Evolutionary conservation across 805 yeast species (phyloP), one percentile per base, ranked within the genome.

Genomic region (Ogataea pignaliae): DNA sequence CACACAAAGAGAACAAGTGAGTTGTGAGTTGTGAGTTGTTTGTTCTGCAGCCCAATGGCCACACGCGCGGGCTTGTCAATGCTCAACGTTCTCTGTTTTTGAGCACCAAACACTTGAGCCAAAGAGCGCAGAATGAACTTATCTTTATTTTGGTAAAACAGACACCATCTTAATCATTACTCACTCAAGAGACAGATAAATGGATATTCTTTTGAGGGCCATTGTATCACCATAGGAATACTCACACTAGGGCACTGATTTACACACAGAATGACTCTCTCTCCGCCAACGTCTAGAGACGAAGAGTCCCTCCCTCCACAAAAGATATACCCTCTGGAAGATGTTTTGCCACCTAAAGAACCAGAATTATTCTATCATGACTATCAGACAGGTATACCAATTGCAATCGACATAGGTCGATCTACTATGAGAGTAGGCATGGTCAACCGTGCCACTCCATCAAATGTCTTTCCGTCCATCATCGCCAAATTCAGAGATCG

Each of bases 391-490:
- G 78, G 78, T 2, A 71, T 73, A 2, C 97, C 99, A 2, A 85
- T 93, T 42, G 96, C 91, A 12, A 70, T 93, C 10, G 99, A 93
- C 65, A 71, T 93, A 43, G 99, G 98, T 1, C 67, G 88, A 8
- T 71, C 78, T 37, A 61, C 68, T 21, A 65, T 80, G 36, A 73
- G 85, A 54, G 72, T 79, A 1, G 95, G 95, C 0, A 66, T 79
- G 43, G 71, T 81, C 13, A 73, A 70, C 38, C 42, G 63, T 1
- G 8, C 48, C 3, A 45, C 61, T 43, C 84, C 90, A n/a, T 63
- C 78, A n/a, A 73, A 82, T 51, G 72, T 72, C 18, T 88, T 86
- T 53, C 85, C 95, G 2, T 73, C 85, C 0, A 62, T 82, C 21
- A 70, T 86, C 26, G 76, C 97, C 12, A 75, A 85, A 44, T 85